phyloP scores from a whole-genome alignment of 139 green algal species.

The Closterium sp. region DNA sequence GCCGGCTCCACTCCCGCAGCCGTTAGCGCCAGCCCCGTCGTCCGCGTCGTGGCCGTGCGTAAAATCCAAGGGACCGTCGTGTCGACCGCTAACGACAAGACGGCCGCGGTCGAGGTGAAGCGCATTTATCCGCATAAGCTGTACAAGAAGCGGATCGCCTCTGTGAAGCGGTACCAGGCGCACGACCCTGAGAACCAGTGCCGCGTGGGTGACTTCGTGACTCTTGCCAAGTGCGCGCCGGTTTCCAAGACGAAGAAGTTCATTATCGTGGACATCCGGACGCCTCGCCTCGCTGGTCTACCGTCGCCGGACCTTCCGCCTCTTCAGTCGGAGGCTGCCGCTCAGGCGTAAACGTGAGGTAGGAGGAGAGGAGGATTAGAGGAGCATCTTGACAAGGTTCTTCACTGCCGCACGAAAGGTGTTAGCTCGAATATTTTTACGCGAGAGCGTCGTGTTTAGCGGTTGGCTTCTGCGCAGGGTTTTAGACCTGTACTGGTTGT shows the following conservation, averaged over 20 bases:
- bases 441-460: neutral
- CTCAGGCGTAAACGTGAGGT: neutral
- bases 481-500: neutral
- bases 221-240: conserved; percentile 37
- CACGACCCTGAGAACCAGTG: conserved; percentile 52
- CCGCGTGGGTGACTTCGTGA: conserved; percentile 52
- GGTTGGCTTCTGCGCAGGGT: neutral
- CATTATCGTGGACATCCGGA: conserved; percentile 22
- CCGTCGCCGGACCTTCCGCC: neutral
- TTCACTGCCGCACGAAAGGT: neutral
- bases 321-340: neutral
- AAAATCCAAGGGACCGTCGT: conserved; percentile 49
- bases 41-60: conserved; percentile 24
- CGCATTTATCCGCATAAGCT: conserved; percentile 39
- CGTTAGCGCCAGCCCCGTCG: neutral
- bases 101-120: conserved; percentile 35
- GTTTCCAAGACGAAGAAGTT: conserved; percentile 54
- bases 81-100: conserved; percentile 39
- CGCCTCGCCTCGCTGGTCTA: neutral
- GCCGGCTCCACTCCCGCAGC: neutral
- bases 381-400: neutral
- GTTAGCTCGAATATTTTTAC: neutral
- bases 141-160: conserved; percentile 49
- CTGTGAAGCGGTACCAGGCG: conserved; percentile 48
- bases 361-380: neutral